phyloP scores from a whole-genome alignment of 768 basidiomycete genomes.

The Termitomyces sp. region DNA sequence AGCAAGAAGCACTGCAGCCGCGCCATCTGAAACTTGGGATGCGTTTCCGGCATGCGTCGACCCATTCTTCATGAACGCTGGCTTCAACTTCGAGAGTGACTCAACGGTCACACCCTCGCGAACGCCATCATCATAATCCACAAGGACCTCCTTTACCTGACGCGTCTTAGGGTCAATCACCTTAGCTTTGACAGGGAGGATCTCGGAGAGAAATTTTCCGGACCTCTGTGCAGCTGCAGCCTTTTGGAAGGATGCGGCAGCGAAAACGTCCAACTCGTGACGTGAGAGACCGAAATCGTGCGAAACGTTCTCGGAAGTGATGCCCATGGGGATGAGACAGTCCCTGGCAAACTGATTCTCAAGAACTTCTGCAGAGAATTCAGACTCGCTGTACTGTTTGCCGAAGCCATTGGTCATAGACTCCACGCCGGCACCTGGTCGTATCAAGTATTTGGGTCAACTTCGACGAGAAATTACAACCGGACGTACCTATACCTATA shows the following conservation, averaged over 20 bases:
- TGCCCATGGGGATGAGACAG: constrained; percentile 86
- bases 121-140: constrained; percentile 83
- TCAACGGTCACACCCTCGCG: constrained; percentile 79
- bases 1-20: constrained; percentile 82
- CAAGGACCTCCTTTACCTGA: constrained; percentile 57
- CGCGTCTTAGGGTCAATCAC: constrained; percentile 73
- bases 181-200: constrained; percentile 75
- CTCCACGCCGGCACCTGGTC: constrained; percentile 77
- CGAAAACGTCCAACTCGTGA: constrained; percentile 73
- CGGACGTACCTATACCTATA: constrained; percentile 73
- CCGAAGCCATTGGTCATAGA: constrained; percentile 84
- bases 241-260: constrained; percentile 80
- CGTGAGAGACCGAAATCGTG: constrained; percentile 71
- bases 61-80: constrained; percentile 76
- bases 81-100: constrained; percentile 75
- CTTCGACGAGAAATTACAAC: not conserved
- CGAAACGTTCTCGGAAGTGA: constrained; percentile 95
- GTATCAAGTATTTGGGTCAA: not conserved
- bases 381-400: constrained; percentile 40
- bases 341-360: constrained; percentile 67
- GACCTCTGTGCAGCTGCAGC: constrained; percentile 77
- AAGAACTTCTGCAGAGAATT: constrained; percentile 64
- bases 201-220: constrained; percentile 80
- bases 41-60: constrained; percentile 83
- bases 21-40: constrained; percentile 89